Base-by-base conservation (phyloP, 306 rosid species). In the Gynostemma pentaphyllum region DNA sequence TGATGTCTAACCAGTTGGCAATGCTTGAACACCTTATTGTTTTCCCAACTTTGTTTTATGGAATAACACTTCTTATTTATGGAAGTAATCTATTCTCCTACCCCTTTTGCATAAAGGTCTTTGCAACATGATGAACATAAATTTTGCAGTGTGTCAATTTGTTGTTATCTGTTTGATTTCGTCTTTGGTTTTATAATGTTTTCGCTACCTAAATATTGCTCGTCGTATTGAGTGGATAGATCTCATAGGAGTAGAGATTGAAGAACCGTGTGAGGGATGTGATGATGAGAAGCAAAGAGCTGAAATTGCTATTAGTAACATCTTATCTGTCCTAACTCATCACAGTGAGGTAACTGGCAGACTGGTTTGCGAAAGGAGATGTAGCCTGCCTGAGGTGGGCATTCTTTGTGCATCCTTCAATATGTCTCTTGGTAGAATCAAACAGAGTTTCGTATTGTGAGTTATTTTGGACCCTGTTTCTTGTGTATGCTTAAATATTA, bases 371-470 rank as follows among this genome's bases (percentile, higher is more conserved):
- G 80, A 80, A 63, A 82, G 79, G 77, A 82, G 95, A 83, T 68
- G 85, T 83, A 67, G 81, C 86, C 42, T 60, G 47, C 80, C 87
- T 54, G 87, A 71, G 74, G 76, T 57, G 76, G 89, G 84, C 75
- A 70, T 72, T 75, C 82, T 84, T 69, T 76, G 87, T 79, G 79
- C 97, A 66, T 82, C 99, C 85, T 86, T 92, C 77, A 84, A 72
- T 76, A 82, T 85, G 68, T 88, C 97, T 74, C 97, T 92, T 86
- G 90, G 92, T 88, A 92, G 99, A 92, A 92, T 92, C 89, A 88
- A 88, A 82, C 95, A 92, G 80, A 92, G 99, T 87, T 92, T 92
- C 86, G 96, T 92, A 86, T 86, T 92, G 99, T 92, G 99, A 92
- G 99, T 92, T 87, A 18, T 79, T 91, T 73, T 70, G 70, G 69